phyloP scores from a whole-genome alignment of 306 rosid species.

The Dryas drummondii region DNA sequence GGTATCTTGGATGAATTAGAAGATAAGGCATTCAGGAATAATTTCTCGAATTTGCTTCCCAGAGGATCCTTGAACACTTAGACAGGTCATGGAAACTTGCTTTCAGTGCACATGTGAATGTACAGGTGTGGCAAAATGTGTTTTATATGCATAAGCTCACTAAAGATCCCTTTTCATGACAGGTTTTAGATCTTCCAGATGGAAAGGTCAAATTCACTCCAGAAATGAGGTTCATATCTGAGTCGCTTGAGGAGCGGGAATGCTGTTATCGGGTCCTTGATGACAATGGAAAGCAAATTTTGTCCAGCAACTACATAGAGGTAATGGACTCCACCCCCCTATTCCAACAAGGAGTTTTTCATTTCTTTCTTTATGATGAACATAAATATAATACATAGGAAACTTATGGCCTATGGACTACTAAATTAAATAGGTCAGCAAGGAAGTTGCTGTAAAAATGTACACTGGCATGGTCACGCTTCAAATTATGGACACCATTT shows the following conservation, averaged over 20 bases:
- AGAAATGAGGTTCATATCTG: conserved; percentile 55
- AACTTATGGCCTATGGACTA: conserved; percentile 8
- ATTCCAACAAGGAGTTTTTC: neutral
- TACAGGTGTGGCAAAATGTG: neutral
- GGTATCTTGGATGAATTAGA: neutral
- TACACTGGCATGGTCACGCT: conserved; percentile 76
- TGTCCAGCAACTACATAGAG: conserved; percentile 42
- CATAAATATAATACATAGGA: neutral
- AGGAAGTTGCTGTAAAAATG: conserved; percentile 66
- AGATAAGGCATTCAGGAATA: conserved; percentile 1
- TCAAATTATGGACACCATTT: conserved; percentile 83
- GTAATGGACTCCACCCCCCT: conserved; percentile 28
- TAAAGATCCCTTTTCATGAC: conserved; percentile 23
- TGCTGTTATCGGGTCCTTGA: conserved; percentile 79
- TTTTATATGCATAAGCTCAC: neutral
- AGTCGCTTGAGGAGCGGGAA: conserved; percentile 45
- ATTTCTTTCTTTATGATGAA: neutral
- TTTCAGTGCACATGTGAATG: neutral
- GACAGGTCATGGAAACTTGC: neutral
- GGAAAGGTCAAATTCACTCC: conserved; percentile 63
- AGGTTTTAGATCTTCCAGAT: conserved; percentile 75
- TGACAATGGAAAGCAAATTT: conserved; percentile 52
- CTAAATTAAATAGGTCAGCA: conserved; percentile 44
- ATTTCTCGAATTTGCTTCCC: neutral
- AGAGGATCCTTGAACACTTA: neutral